A percentile compares a stretch with the other conserved stretches of the same genome.
Conservation (phyloP, 805 yeast genomes). For the Helenozyma baotianmanensis region DNA sequence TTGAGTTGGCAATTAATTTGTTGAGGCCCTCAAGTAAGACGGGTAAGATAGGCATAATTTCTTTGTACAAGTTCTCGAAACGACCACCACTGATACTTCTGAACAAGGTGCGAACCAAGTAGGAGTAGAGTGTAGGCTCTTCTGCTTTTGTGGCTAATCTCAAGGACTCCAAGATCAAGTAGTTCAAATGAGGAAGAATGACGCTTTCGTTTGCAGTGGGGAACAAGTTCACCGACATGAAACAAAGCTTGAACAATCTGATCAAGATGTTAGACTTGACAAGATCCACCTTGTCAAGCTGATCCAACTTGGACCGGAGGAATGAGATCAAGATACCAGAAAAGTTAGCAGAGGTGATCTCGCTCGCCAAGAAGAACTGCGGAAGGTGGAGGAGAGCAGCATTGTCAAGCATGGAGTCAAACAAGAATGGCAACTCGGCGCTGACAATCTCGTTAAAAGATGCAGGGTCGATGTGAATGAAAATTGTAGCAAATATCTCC, state of each 20-base stretch:
- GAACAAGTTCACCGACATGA: slow-evolving; percentile 91
- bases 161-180: slow-evolving; percentile 75
- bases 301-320: slow-evolving; percentile 65
- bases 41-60: slow-evolving; percentile 86
- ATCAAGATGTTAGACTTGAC: slow-evolving; percentile 76
- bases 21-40: slow-evolving; percentile 81
- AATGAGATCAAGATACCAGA: slow-evolving; percentile 79
- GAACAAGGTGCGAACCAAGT: slow-evolving; percentile 81
- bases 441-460: slow-evolving; percentile 90
- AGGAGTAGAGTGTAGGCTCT: slow-evolving; percentile 88
- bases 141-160: slow-evolving; percentile 77
- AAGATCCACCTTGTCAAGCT: slow-evolving; percentile 75
- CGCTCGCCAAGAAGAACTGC: slow-evolving; percentile 90
- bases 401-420: slow-evolving; percentile 73
- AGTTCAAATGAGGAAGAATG: slow-evolving; percentile 80
- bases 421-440: slow-evolving; percentile 71
- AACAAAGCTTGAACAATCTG: slow-evolving; percentile 83
- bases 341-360: slow-evolving; percentile 88
- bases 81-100: slow-evolving; percentile 96
- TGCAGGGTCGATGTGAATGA: slow-evolving; percentile 90
- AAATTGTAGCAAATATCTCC: slow-evolving; percentile 93
- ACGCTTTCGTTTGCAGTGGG: slow-evolving; percentile 86
- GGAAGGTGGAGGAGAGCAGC: slow-evolving; percentile 87
- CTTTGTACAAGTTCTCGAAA: slow-evolving; percentile 87
- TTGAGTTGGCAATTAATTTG: slow-evolving; percentile 73